phyloP scores from a whole-genome alignment of 352 stramenopile species.

The Phytophthora kernoviae region DNA sequence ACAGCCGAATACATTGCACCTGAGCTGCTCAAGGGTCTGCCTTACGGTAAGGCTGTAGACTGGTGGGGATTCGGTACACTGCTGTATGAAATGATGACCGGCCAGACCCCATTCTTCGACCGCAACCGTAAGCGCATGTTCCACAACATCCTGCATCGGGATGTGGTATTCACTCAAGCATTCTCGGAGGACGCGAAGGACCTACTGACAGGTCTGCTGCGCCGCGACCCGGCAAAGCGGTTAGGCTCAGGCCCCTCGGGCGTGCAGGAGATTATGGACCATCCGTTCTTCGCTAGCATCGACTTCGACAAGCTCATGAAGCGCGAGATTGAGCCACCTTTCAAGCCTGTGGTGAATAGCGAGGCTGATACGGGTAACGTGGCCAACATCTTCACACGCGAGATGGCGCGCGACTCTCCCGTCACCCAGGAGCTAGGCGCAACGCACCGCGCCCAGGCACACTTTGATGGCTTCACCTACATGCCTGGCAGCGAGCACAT shows the following conservation, averaged over 20 bases:
- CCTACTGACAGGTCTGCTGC: slow-evolving; percentile 78
- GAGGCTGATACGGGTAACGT: slow-evolving; percentile 87
- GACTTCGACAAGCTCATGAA: slow-evolving; percentile 85
- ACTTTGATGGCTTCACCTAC: slow-evolving; percentile 96
- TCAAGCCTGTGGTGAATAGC: slow-evolving; percentile 86
- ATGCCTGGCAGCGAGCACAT: slow-evolving; percentile 68
- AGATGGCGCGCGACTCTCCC: slow-evolving; percentile 87
- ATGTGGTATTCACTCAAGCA: slow-evolving; percentile 84
- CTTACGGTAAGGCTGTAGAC: slow-evolving; percentile 92
- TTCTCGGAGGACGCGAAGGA: slow-evolving; percentile 91
- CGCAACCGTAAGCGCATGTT: slow-evolving; percentile 96
- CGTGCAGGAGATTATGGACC: slow-evolving; percentile 90
- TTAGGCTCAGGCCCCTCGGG: slow-evolving; percentile 80
- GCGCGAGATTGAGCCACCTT: slow-evolving; percentile 84
- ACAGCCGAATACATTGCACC: slow-evolving; percentile 94
- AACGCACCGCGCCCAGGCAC: slow-evolving; percentile 80
- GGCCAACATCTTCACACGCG: slow-evolving; percentile 87
- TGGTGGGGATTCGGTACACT: slow-evolving; percentile 95
- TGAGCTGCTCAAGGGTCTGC: slow-evolving; percentile 88
- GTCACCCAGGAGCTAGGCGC: slow-evolving; percentile 85
- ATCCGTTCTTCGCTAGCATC: slow-evolving; percentile 88
- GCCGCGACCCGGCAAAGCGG: slow-evolving; percentile 83
- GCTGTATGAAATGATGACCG: slow-evolving; percentile 96
- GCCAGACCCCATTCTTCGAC: slow-evolving; percentile 95
- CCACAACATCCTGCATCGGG: slow-evolving; percentile 91